A percentile compares a stretch with the other conserved stretches of the same genome.
Evolutionary conservation across 164 flowering plant genomes (phyloP).

Genomic region (Aristolochia fimbriata): DNA sequence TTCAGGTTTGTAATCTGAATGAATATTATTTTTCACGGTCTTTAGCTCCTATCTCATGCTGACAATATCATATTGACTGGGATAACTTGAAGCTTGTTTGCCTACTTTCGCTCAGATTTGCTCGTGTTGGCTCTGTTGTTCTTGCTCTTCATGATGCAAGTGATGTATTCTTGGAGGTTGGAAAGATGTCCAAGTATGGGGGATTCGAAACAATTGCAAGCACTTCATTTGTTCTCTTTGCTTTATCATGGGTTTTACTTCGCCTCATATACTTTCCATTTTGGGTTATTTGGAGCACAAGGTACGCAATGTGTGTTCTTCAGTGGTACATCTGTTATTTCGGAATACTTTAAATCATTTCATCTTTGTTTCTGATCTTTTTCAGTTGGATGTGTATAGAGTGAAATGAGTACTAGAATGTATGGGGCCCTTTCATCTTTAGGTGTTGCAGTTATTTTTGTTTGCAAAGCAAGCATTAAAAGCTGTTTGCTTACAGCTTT

Average conservation of each 20-base stretch:
- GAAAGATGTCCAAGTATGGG: conserved; percentile 86
- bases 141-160: conserved; percentile 96
- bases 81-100: not conserved
- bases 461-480: no score
- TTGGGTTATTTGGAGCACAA: conserved; percentile 88
- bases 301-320: conserved; percentile 30
- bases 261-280: conserved; percentile 88
- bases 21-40: not conserved
- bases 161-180: conserved; percentile 84
- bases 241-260: conserved; percentile 62
- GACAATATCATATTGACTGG: not conserved
- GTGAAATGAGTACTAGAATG: no score
- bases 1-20: conserved; percentile 32
- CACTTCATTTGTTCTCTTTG: conserved; percentile 62
- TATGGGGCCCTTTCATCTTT: no score
- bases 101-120: conserved; percentile 48
- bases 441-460: no score
- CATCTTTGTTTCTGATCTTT: not conserved
- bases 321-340: not conserved
- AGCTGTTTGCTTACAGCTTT: not conserved
- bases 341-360: not conserved
- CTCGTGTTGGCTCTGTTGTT: conserved; percentile 84
- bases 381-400: no score
- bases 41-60: not conserved
- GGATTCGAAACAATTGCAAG: conserved; percentile 73